phyloP scores from a whole-genome alignment of 2,329 filamentous ascomycete genomes.

The Lachnellula willkommii region DNA sequence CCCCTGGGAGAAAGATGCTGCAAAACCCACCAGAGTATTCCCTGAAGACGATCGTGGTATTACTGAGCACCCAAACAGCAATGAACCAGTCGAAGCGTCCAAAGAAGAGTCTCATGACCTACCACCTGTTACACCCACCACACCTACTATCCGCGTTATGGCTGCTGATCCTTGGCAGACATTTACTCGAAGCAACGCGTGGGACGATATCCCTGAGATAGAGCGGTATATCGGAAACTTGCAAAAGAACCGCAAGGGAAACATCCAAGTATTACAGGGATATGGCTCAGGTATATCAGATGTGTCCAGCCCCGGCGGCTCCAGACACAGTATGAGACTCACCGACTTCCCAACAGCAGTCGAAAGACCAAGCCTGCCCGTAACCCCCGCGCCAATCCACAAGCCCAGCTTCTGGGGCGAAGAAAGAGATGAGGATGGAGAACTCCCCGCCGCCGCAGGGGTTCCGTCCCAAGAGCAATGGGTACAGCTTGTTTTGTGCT shows the following conservation, averaged over 20 bases:
- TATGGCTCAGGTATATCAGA: constrained; percentile 28
- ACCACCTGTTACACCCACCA: constrained; percentile 39
- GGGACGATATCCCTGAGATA: constrained; percentile 89
- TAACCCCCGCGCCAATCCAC: constrained; percentile 78
- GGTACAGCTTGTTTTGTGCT: constrained; percentile 66
- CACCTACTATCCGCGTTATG: constrained; percentile 42
- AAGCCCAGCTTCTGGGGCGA: constrained; percentile 62
- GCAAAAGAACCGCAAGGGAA: constrained; percentile 54
- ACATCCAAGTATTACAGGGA: constrained; percentile 32
- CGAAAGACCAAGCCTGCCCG: constrained; percentile 82
- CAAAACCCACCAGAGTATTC: constrained; percentile 62
- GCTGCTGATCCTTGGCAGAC: constrained; percentile 62
- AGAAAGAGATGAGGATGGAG: constrained; percentile 44
- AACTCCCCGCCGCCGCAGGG: constrained; percentile 70
- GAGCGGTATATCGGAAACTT: constrained; percentile 77
- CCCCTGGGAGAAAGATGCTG: constrained; percentile 75
- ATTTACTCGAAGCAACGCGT: constrained; percentile 77
- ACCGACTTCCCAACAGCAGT: constrained; percentile 82
- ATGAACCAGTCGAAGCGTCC: constrained; percentile 35
- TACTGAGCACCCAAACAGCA: constrained; percentile 26
- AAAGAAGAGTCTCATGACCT: constrained; percentile 35
- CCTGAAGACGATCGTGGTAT: constrained; percentile 43
- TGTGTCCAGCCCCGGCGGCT: constrained; percentile 24
- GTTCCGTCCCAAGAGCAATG: constrained; percentile 86
- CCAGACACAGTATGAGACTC: constrained; percentile 55